These are phyloP conservation scores for Salmacisia buchloeana DNA, from an alignment of 1,284 basidiomycete species.

Conservation along the genomic window DNA sequence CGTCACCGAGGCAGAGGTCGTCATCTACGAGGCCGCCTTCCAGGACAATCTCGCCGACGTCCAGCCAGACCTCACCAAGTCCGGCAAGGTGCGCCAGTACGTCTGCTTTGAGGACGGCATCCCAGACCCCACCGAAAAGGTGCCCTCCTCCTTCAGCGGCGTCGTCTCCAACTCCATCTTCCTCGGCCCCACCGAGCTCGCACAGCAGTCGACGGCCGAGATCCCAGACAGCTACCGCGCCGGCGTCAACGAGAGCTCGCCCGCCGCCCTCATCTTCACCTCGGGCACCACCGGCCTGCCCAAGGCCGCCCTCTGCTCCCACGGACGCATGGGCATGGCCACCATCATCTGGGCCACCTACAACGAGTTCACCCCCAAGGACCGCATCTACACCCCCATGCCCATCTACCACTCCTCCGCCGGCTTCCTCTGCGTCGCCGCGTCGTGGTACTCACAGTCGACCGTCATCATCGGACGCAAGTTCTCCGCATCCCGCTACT, in stretches of 20 bases:
- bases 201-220: slow-evolving; percentile 24
- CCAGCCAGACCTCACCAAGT: slow-evolving; percentile 23
- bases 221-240: slow-evolving; percentile 27
- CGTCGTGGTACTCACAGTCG: slow-evolving; percentile 32
- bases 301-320: slow-evolving; percentile 49
- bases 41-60: slow-evolving; percentile 32
- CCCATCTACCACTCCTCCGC: slow-evolving; percentile 47
- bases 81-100: slow-evolving; percentile 19
- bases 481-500: slow-evolving; percentile 49
- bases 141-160: slow-evolving; percentile 13
- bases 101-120: slow-evolving; percentile 44
- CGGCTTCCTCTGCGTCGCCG: slow-evolving; percentile 45
- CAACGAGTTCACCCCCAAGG: slow-evolving; percentile 29
- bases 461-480: slow-evolving; percentile 51
- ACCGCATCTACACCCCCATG: slow-evolving; percentile 51
- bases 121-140: slow-evolving; percentile 15
- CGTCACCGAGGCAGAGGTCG: slow-evolving; percentile 32
- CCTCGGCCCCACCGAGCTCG: slow-evolving; percentile 30
- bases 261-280: slow-evolving; percentile 41
- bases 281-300: slow-evolving; percentile 46
- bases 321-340: slow-evolving; percentile 45
- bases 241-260: slow-evolving; percentile 22
- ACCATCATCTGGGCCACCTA: slow-evolving; percentile 34
- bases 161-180: slow-evolving; percentile 20
- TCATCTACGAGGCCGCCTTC: slow-evolving; percentile 47